phyloP scores from a whole-genome alignment of 257 asterid genomes.

The Nicotiana sylvestris region DNA sequence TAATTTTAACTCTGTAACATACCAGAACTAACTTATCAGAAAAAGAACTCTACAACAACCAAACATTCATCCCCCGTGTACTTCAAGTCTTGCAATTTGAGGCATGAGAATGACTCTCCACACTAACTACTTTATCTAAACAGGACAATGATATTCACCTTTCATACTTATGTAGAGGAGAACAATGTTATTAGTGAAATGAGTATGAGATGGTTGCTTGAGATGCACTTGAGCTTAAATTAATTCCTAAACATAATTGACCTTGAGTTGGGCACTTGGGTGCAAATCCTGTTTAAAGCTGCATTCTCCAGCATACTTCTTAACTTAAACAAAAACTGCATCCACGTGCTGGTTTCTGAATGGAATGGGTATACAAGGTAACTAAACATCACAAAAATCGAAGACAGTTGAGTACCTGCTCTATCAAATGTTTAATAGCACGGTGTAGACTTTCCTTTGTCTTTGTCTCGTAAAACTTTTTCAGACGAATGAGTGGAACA shows the following conservation, averaged over 20 bases:
- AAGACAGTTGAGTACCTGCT: conserved; percentile 56
- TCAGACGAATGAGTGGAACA: conserved; percentile 65
- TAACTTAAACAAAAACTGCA: background rate
- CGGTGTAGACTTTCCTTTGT: conserved; percentile 57
- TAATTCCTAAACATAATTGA: background rate
- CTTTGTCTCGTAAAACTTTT: conserved; percentile 51
- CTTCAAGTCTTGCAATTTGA: background rate
- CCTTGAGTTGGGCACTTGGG: background rate
- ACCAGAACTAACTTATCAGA: background rate
- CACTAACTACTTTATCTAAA: background rate
- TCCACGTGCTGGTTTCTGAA: background rate
- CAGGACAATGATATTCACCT: background rate
- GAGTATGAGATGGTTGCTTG: background rate
- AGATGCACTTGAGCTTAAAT: background rate
- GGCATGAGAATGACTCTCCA: background rate
- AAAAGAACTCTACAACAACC: background rate
- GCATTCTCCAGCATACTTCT: background rate
- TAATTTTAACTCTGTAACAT: background rate
- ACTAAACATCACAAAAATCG: background rate
- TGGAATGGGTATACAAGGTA: background rate
- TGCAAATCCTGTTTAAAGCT: conserved; percentile 3
- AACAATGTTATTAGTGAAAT: background rate
- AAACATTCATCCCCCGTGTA: background rate
- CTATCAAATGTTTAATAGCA: conserved; percentile 64
- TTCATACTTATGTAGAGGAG: background rate